These are phyloP conservation scores for Ambrosiella beaveri DNA, from an alignment of 2,329 filamentous ascomycete genomes.

Conservation along the genomic window DNA sequence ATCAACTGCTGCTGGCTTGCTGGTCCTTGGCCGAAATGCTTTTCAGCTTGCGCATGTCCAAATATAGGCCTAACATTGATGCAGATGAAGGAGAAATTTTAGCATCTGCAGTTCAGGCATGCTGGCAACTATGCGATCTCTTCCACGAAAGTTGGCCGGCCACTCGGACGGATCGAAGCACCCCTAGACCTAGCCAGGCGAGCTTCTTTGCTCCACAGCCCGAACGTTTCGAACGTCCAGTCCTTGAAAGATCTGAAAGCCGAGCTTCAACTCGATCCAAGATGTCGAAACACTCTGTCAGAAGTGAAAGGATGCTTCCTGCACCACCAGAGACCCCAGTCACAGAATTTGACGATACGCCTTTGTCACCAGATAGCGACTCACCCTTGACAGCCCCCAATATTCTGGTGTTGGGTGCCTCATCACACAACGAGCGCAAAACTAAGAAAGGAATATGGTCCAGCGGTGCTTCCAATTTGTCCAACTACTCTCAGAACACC, in stretches of 20 bases:
- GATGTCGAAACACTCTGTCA: constrained; percentile 31
- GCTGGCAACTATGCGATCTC: constrained; percentile 86
- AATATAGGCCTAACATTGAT: constrained; percentile 52
- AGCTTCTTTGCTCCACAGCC: constrained; percentile 44
- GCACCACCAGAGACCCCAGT: constrained; percentile 69
- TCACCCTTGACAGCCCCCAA: constrained; percentile 51
- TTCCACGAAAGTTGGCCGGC: constrained; percentile 88
- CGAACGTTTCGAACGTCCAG: constrained; percentile 20
- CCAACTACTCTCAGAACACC: constrained; percentile 58
- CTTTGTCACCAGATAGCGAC: constrained; percentile 63
- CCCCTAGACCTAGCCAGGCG: constrained; percentile 64
- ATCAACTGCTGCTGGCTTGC: constrained; percentile 67
- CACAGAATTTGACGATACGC: constrained; percentile 85
- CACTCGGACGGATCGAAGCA: constrained; percentile 68
- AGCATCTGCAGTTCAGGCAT: constrained; percentile 76
- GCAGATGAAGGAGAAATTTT: constrained; percentile 59
- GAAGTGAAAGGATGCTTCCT: constrained; percentile 25
- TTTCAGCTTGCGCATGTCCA: constrained; percentile 70
- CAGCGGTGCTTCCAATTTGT: constrained; percentile 62
- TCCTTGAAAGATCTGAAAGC: constrained; percentile 21
- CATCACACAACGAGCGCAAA: not conserved
- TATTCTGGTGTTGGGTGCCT: constrained; percentile 67
- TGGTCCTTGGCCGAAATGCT: constrained; percentile 88
- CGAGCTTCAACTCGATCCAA: constrained; percentile 33
- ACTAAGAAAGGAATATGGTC: constrained; percentile 57